phyloP scores from a whole-genome alignment of 2,329 filamentous ascomycete genomes.

The Fusarium oligoseptatum region DNA sequence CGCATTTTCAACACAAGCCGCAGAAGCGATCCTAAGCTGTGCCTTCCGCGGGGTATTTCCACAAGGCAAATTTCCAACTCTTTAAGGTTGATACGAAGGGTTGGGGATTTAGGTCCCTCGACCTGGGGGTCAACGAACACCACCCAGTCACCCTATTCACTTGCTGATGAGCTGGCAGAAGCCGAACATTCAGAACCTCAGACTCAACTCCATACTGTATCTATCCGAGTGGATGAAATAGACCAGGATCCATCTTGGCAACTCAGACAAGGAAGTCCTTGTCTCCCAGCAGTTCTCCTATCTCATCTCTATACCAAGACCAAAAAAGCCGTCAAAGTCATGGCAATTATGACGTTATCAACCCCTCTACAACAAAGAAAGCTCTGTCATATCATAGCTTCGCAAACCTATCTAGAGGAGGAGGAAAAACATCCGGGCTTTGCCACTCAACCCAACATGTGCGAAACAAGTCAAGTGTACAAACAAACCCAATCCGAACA shows the following conservation, averaged over 20 bases:
- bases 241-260: neutral
- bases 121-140: neutral
- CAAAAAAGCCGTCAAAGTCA: neutral
- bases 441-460: slow-evolving; percentile 6
- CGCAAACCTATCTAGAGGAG: slow-evolving; percentile 4
- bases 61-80: too few species aligned
- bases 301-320: neutral
- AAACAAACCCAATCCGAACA: neutral
- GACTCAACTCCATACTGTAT: neutral
- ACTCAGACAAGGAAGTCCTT: neutral
- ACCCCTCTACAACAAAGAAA: neutral
- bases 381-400: neutral
- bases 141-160: neutral
- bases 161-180: neutral
- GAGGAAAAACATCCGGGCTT: slow-evolving; percentile 37
- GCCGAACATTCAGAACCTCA: neutral
- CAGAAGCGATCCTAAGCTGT: too few species aligned
- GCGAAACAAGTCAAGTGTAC: slow-evolving; percentile 3
- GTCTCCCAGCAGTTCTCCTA: neutral
- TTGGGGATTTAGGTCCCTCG: neutral
- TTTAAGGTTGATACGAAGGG: too few species aligned
- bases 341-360: neutral
- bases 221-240: neutral
- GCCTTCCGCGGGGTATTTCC: too few species aligned
- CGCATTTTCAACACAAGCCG: too few species aligned